phyloP scores from a whole-genome alignment of 257 asterid genomes.

The Salvia miltiorrhiza region DNA sequence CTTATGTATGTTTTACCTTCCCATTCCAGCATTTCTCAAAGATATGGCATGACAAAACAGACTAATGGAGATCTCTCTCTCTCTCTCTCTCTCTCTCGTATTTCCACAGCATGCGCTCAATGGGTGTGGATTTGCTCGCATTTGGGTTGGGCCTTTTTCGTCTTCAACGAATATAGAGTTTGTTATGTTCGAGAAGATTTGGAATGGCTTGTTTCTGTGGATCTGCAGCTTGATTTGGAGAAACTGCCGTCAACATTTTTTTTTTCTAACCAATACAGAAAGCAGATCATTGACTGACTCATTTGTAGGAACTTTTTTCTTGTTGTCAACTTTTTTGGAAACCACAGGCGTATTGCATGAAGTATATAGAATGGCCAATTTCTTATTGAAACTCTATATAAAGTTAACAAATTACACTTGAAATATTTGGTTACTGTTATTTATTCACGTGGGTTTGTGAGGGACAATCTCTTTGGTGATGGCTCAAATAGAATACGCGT shows the following conservation, averaged over 20 bases:
- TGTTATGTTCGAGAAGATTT: not conserved
- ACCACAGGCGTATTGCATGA: constrained; percentile 18
- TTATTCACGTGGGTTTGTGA: too few species aligned
- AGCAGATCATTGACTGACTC: constrained; percentile 18
- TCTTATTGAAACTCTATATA: not conserved
- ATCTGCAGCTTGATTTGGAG: constrained; percentile 21
- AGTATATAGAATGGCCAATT: not conserved
- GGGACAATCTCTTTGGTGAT: too few species aligned
- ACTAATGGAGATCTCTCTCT: constrained; percentile 4
- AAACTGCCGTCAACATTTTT: not conserved
- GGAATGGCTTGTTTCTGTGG: constrained; percentile 11
- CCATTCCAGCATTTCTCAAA: constrained; percentile 26
- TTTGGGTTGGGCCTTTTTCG: not conserved
- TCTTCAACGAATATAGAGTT: not conserved
- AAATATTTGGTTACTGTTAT: not conserved
- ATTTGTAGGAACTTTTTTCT: constrained; percentile 11
- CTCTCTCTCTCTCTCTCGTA: not conserved
- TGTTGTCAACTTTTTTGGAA: not conserved
- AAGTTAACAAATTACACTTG: not conserved
- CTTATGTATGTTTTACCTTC: constrained; percentile 39
- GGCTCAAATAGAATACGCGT: not conserved
- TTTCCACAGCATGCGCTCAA: not conserved
- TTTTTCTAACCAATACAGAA: constrained; percentile 15
- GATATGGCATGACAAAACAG: constrained; percentile 11
- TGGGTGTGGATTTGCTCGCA: not conserved